Percentiles rank a stretch among this genome's conserved stretches.
Evolutionary conservation across 345 rosid genomes (phyloP).

Genomic region (Sonneratia caseolaris): DNA sequence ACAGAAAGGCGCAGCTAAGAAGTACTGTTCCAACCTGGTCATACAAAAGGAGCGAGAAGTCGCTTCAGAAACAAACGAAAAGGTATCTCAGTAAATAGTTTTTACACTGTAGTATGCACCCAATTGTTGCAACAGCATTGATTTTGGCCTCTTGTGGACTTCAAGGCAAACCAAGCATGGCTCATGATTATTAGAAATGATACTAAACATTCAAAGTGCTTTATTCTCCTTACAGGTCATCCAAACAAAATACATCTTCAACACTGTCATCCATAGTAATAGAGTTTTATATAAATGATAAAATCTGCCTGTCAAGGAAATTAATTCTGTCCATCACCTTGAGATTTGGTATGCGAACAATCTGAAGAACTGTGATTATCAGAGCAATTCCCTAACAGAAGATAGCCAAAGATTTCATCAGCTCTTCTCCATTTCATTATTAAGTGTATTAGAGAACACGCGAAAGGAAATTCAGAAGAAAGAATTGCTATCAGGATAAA

Average conservation of each 20-base stretch:
- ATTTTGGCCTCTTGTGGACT: not conserved
- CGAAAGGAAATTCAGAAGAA: not conserved
- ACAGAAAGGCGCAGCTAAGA: conserved; percentile 87
- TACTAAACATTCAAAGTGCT: not conserved
- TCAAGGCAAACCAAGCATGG: not conserved
- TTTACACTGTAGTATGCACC: not conserved
- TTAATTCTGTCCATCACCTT: conserved; percentile 41
- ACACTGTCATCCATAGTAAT: not conserved
- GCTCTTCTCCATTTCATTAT: not conserved
- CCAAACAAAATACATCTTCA: not conserved
- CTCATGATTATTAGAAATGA: not conserved
- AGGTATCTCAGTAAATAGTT: not conserved
- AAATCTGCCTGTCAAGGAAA: not conserved
- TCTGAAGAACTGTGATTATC: conserved; percentile 93
- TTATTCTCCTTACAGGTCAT: not conserved
- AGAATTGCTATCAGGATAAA: not conserved
- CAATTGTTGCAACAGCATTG: not conserved
- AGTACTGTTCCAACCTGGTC: conserved; percentile 92
- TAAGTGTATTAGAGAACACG: not conserved
- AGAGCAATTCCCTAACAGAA: conserved; percentile 74
- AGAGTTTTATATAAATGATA: not conserved
- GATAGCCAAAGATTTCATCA: conserved; percentile 9
- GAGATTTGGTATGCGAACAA: conserved; percentile 86
- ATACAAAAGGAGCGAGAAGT: conserved; percentile 10
- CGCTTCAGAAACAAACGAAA: not conserved